phyloP scores from a whole-genome alignment of 305 asterid genomes.

The Nicotiana rustica region DNA sequence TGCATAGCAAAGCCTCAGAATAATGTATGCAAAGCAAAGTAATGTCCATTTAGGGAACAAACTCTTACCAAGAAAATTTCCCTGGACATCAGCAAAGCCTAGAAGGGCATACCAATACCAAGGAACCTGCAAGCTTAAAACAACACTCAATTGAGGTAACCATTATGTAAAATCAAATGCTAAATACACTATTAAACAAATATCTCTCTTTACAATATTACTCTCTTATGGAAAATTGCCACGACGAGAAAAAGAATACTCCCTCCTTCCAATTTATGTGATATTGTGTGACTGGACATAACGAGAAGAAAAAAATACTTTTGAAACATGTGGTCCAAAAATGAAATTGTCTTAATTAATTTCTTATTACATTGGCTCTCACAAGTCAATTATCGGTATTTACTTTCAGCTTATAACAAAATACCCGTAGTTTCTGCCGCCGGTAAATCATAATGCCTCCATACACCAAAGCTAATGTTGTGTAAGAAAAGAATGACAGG shows the following conservation, averaged over 20 bases:
- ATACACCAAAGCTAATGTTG: conserved; percentile 62
- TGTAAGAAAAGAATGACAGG: conserved; percentile 63
- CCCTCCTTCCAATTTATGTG: no score
- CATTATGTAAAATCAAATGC: neutral
- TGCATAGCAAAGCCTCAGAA: neutral
- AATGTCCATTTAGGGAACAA: neutral
- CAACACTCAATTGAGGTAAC: neutral
- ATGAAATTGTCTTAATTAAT: no score
- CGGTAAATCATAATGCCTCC: conserved; percentile 72
- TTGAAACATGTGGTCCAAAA: no score
- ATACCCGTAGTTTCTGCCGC: conserved; percentile 66
- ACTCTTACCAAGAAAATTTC: conserved; percentile 73
- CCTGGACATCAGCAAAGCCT: conserved; percentile 75
- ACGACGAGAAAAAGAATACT: no score
- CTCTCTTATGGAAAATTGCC: no score
- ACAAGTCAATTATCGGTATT: neutral
- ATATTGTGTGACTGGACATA: no score
- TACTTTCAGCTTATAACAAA: neutral
- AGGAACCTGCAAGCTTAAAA: conserved; percentile 62
- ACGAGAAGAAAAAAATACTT: no score
- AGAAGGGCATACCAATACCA: conserved; percentile 85
- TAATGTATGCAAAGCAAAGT: neutral
- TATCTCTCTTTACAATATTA: no score
- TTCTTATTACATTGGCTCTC: no score
- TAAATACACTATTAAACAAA: neutral